Evolutionary conservation across 2,329 filamentous ascomycete species (phyloP).

Genomic region (Dactylellina drechsleri): DNA sequence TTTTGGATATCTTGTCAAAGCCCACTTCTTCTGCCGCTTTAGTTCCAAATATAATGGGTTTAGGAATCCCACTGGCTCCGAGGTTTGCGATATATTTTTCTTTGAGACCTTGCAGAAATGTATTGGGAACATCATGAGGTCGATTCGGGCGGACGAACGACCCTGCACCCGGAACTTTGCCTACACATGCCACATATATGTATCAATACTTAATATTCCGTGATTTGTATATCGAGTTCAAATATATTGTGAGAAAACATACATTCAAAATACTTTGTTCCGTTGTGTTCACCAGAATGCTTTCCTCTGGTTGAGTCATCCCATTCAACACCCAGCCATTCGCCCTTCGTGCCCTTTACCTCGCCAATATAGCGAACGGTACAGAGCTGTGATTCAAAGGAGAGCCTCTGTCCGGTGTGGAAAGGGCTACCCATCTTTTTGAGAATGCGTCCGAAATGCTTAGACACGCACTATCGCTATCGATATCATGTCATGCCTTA

Average conservation of each 20-base stretch:
- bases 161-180: slow-evolving; percentile 74
- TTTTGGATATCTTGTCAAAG: slow-evolving; percentile 87
- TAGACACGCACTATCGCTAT: too few relatives aligned
- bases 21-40: slow-evolving; percentile 94
- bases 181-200: slow-evolving; percentile 62
- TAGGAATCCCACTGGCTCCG: slow-evolving; percentile 60
- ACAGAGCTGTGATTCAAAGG: slow-evolving; percentile 79
- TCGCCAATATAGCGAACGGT: slow-evolving; percentile 85
- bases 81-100: slow-evolving; percentile 78
- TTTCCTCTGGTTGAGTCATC: slow-evolving; percentile 87
- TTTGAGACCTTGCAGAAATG: slow-evolving; percentile 81
- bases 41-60: slow-evolving; percentile 75
- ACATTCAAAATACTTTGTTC: slow-evolving; percentile 85
- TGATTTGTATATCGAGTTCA: slow-evolving; percentile 42
- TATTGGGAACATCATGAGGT: slow-evolving; percentile 72
- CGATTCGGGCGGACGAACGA: slow-evolving; percentile 87
- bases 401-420: slow-evolving; percentile 78
- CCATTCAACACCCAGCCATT: slow-evolving; percentile 97
- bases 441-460: too few relatives aligned
- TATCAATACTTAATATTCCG: background rate
- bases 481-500: background rate
- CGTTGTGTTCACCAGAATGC: slow-evolving; percentile 85
- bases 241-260: slow-evolving; percentile 59
- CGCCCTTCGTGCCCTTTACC: slow-evolving; percentile 78
- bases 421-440: slow-evolving; percentile 59